These are phyloP conservation scores for Amanita rubescens DNA, from an alignment of 768 basidiomycete genomes.

Conservation along the genomic window DNA sequence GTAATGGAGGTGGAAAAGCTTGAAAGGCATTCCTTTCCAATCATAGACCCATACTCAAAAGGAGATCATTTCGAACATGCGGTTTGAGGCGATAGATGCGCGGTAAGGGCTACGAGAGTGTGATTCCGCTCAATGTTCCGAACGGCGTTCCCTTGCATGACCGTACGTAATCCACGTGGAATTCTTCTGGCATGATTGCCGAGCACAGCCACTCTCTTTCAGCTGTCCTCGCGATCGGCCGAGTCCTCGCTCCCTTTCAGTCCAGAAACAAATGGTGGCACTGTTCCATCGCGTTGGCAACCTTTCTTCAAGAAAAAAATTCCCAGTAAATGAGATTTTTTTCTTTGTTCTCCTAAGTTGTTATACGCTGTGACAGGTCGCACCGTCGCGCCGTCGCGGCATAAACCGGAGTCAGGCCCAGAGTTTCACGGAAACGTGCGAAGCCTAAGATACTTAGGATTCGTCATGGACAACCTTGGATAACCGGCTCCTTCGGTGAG, in stretches of 20 bases:
- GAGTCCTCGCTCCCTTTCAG: neutral
- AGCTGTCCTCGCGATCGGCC: neutral
- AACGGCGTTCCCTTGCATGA: neutral
- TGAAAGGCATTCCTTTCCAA: too few species aligned
- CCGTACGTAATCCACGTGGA: neutral
- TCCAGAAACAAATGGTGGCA: neutral
- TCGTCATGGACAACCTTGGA: too few species aligned
- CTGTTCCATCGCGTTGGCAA: neutral
- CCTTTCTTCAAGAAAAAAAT: neutral
- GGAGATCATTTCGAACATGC: neutral
- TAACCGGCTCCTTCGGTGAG: neutral
- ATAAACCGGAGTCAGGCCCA: neutral
- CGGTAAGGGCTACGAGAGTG: neutral
- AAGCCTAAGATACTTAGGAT: neutral
- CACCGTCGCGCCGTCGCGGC: too few species aligned
- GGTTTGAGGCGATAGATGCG: neutral
- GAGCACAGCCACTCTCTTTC: neutral
- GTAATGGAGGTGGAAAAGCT: neutral
- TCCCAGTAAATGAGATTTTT: neutral
- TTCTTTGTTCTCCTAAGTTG: neutral
- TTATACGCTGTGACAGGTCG: neutral
- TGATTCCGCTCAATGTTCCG: neutral
- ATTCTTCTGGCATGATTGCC: neutral
- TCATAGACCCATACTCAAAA: neutral
- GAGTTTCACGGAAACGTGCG: neutral